phyloP scores from a whole-genome alignment of 495 filamentous ascomycete species.

The Penicillium lividum region DNA sequence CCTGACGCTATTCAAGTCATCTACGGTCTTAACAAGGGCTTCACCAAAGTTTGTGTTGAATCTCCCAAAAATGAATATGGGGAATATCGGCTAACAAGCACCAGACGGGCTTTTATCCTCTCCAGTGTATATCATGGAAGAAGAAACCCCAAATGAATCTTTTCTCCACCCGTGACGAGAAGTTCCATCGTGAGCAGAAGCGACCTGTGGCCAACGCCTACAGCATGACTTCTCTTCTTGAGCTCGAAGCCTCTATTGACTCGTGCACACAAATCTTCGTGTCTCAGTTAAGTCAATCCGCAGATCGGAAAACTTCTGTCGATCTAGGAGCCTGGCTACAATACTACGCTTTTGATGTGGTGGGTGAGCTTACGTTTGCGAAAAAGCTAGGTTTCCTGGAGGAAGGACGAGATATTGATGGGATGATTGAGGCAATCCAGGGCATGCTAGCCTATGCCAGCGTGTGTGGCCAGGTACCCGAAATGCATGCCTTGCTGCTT shows the following conservation, averaged over 20 bases:
- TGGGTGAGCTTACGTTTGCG: conserved; percentile 41
- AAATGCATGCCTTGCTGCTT: neutral
- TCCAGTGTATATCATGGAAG: conserved; percentile 36
- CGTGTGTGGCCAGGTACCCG: neutral
- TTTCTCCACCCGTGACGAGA: no score
- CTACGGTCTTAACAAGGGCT: no score
- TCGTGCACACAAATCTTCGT: no score
- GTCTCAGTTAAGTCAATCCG: no score
- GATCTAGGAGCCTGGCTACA: neutral
- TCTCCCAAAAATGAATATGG: no score
- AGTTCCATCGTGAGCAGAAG: no score
- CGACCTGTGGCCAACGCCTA: no score
- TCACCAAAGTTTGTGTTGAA: no score
- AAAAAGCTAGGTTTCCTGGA: conserved; percentile 44
- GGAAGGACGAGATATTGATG: conserved; percentile 38
- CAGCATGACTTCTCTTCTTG: no score
- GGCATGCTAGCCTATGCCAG: conserved; percentile 19
- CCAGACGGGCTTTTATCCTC: conserved; percentile 47
- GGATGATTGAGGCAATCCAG: conserved; percentile 35
- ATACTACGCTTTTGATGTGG: conserved; percentile 21
- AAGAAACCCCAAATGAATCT: conserved; percentile 35
- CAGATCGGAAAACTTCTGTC: no score
- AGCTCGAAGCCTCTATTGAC: no score
- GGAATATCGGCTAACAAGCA: conserved; percentile 26
- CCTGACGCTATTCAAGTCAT: no score